Evolutionary conservation across 148 eudicot species (phyloP), one percentile per base, ranked within the genome.

Genomic region (Camellia japonica): DNA sequence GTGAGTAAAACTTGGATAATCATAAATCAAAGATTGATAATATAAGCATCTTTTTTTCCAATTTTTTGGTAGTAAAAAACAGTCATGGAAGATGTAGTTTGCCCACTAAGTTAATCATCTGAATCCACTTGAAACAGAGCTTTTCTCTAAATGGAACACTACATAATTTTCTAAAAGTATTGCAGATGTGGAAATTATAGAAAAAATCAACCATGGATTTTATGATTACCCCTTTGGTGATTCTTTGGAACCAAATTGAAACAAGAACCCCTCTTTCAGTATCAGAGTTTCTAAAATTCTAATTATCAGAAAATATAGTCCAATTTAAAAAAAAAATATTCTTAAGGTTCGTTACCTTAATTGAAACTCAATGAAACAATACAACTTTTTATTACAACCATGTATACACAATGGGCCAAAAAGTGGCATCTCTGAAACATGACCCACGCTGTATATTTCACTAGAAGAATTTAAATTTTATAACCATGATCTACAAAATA

Each of bases 181-280:
- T 71, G 30, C 38, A n/a, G 3, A 10, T 8, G 56, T n/a, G 13
- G 18, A 20, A 3, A 56, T 7, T 10, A 9, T 42, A 30, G 15
- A 20, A 51, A 71, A 51, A n/a, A 12, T 71, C 56, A 71, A 71
- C 56, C 56, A 18, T 11, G 55, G 54, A 71, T 69, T 69, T 69
- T 18, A 44, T 44, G 10, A 16, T 14, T 16, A 5, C 51, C 11
- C 73, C 14, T 69, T 69, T 7, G 18, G 5, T 69, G 51, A 16
- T 46, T 46, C 11, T 71, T 18, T 3, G 0, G 18, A 47, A 71
- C 3, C 14, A 15, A 71, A 18, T 71, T 46, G 52, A 44, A 71
- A 71, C 23, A 46, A 5, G 6, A n/a, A 8, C 42, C 42, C 30
- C 30, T 49, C 43, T 65, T 9, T 65, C 68, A 30, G 14, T 44